A percentile compares a stretch with the other conserved stretches of the same genome.
Evolutionary conservation across 73 alveolate species (phyloP).

Genomic region (Symbiodinium pilosum): DNA sequence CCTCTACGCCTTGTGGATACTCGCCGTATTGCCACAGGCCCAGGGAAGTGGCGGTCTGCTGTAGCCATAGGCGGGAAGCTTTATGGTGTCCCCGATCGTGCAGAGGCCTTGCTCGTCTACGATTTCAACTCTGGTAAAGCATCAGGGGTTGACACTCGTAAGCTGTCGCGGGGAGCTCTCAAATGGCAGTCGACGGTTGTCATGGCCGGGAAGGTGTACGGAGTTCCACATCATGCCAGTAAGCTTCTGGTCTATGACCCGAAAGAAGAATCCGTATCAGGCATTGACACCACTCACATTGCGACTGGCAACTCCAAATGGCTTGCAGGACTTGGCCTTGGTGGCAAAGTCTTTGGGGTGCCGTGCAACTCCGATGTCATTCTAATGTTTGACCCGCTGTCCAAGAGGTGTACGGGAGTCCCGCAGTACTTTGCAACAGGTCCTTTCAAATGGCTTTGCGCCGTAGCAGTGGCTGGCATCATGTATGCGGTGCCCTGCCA

Average conservation of each 20-base stretch:
- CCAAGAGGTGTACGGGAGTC: not conserved
- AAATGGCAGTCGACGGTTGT: conserved; percentile 75
- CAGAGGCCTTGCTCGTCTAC: conserved; percentile 70
- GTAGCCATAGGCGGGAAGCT: conserved; percentile 80
- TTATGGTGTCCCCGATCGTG: conserved; percentile 74
- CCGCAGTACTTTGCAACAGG: conserved; percentile 33
- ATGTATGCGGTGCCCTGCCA: conserved; percentile 92
- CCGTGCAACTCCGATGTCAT: conserved; percentile 51
- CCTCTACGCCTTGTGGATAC: conserved; percentile 25
- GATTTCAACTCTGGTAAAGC: conserved; percentile 22
- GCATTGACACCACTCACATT: conserved; percentile 42
- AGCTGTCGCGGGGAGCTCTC: conserved; percentile 36
- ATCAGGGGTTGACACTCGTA: conserved; percentile 34
- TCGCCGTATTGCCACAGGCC: conserved; percentile 41
- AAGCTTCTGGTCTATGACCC: conserved; percentile 60
- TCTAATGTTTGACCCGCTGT: conserved; percentile 57
- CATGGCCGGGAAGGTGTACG: conserved; percentile 39
- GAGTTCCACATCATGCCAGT: conserved; percentile 52
- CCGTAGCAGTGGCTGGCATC: conserved; percentile 39
- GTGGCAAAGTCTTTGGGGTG: conserved; percentile 59
- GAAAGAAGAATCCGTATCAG: not conserved
- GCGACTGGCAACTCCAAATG: conserved; percentile 61
- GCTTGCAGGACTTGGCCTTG: conserved; percentile 59
- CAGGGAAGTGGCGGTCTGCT: conserved; percentile 68
- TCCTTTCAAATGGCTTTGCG: conserved; percentile 47